Percentiles rank a stretch among this genome's conserved stretches.
Evolutionary conservation across 768 basidiomycete genomes (phyloP).

Genomic region (Tulasnella sp.): DNA sequence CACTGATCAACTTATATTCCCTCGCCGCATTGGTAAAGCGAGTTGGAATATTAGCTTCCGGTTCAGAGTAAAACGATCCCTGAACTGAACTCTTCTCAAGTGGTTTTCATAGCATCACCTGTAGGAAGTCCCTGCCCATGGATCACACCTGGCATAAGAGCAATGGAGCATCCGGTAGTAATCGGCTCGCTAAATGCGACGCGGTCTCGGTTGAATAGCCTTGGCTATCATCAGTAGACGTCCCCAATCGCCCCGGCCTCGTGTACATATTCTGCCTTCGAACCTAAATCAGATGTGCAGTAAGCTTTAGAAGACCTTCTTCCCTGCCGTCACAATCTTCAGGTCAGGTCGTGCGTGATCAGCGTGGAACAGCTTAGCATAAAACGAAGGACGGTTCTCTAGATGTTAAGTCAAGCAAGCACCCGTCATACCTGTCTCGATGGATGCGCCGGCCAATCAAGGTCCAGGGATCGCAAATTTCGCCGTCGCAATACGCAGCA

Average conservation of each 20-base stretch:
- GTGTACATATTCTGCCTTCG: neutral
- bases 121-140: too few species aligned
- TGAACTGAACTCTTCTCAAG: too few species aligned
- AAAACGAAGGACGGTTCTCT: neutral
- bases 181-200: neutral
- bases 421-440: neutral
- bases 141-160: too few species aligned
- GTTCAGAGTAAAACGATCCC: too few species aligned
- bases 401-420: neutral
- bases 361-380: neutral
- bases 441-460: neutral
- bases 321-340: neutral
- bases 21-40: too few species aligned
- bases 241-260: neutral
- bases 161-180: neutral
- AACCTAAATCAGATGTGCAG: neutral
- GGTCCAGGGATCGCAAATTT: neutral
- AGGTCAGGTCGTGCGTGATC: neutral
- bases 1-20: too few species aligned
- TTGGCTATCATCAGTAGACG: neutral
- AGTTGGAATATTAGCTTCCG: too few species aligned
- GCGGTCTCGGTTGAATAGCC: too few species aligned
- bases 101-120: too few species aligned
- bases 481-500: neutral
- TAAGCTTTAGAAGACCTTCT: neutral